Evolutionary conservation across 2,329 filamentous ascomycete species (phyloP).

Genomic region (Paecilomyces dactylethromorphus): DNA sequence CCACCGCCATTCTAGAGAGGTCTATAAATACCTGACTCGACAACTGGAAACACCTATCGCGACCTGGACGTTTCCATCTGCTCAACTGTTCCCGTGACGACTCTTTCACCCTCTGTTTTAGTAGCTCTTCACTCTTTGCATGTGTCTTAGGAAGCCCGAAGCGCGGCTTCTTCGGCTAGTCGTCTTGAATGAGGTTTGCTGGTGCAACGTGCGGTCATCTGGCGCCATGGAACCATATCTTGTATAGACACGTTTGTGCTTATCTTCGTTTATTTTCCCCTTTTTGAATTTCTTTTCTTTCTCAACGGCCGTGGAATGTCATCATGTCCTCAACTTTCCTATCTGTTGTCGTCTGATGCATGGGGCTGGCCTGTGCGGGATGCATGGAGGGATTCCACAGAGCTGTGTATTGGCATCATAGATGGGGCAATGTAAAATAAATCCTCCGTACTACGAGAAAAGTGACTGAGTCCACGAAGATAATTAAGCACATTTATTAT

Average conservation of each 20-base stretch:
- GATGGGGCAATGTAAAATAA: slow-evolving; percentile 34
- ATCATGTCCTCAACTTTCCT: background rate
- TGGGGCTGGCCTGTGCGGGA: slow-evolving; percentile 15
- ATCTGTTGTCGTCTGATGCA: slow-evolving; percentile 13
- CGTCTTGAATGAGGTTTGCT: slow-evolving; percentile 24
- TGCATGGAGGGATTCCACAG: slow-evolving; percentile 21
- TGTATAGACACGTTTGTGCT: slow-evolving; percentile 32
- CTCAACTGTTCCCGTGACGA: slow-evolving; percentile 18
- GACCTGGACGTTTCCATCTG: slow-evolving; percentile 4
- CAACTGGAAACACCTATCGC: background rate
- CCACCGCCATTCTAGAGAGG: slow-evolving; percentile 43
- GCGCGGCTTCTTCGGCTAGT: slow-evolving; percentile 24
- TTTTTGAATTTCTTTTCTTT: slow-evolving; percentile 9
- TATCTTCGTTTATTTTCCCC: slow-evolving; percentile 11
- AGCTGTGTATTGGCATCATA: slow-evolving; percentile 30
- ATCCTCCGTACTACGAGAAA: background rate
- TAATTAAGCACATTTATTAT: background rate
- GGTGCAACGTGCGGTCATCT: slow-evolving; percentile 28
- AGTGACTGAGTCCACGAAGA: background rate
- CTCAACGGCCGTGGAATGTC: background rate
- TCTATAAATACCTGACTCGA: slow-evolving; percentile 5
- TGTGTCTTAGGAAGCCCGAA: slow-evolving; percentile 26
- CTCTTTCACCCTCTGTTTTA: slow-evolving; percentile 35
- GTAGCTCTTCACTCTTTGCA: slow-evolving; percentile 34
- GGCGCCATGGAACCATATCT: slow-evolving; percentile 30